phyloP scores from a whole-genome alignment of 202 grass and related monocot genomes.

The Cymbopogon flexuosus region DNA sequence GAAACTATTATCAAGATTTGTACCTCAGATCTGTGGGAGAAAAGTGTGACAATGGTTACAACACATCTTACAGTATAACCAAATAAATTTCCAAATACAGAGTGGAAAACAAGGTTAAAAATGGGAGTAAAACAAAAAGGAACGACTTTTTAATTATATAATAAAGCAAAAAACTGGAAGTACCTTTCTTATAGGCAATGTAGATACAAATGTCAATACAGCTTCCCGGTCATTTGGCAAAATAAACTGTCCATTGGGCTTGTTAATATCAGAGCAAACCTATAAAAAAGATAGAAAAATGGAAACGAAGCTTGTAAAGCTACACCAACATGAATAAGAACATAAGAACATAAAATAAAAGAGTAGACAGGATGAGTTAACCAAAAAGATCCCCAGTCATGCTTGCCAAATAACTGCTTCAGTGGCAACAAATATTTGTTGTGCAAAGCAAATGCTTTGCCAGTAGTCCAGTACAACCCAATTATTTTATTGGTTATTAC shows the following conservation, averaged over 20 bases:
- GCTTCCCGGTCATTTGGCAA: constrained; percentile 63
- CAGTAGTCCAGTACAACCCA: constrained; percentile 6
- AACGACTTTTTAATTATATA: neutral
- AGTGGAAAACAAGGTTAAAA: neutral
- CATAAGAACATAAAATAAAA: neutral
- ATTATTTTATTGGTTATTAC: constrained; percentile 20
- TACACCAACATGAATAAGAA: neutral
- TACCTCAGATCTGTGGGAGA: neutral
- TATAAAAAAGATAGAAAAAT: constrained; percentile 32
- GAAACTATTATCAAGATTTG: constrained; percentile 8
- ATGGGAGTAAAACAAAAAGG: constrained; percentile 2
- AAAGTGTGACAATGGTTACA: neutral
- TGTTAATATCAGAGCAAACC: constrained; percentile 99
- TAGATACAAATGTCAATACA: constrained; percentile 80
- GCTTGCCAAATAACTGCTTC: neutral
- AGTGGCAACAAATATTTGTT: neutral
- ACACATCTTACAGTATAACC: neutral
- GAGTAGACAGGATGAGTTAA: neutral
- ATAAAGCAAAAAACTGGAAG: neutral
- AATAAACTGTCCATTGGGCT: constrained; percentile 95
- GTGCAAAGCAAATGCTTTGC: constrained; percentile 1
- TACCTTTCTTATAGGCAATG: constrained; percentile 94
- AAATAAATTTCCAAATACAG: constrained; percentile 10
- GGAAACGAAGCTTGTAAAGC: constrained; percentile 9
- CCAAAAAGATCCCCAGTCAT: neutral